Percentiles rank a stretch among this genome's conserved stretches.
phyloP scores from a whole-genome alignment of 2,329 filamentous ascomycete genomes.

The Pseudocercospora eumusae region DNA sequence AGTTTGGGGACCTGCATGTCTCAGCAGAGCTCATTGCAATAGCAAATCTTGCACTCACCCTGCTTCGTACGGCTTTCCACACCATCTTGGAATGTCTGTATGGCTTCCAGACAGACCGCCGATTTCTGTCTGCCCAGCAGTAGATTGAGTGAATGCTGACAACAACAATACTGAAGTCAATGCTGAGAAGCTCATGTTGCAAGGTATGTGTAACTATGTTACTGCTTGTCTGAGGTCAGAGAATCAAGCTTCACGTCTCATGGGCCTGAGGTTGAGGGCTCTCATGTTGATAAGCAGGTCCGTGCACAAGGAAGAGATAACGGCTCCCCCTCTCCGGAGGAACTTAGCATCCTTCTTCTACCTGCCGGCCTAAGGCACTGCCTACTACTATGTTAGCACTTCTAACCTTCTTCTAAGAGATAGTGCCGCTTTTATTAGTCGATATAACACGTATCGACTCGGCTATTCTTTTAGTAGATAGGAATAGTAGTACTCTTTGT shows the following conservation, averaged over 20 bases:
- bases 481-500: too few species aligned
- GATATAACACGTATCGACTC: too few species aligned
- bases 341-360: too few species aligned
- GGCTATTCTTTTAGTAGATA: too few species aligned
- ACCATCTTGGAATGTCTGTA: conserved; percentile 51
- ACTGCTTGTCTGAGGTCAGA: background rate
- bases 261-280: background rate
- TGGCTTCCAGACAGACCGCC: conserved; percentile 32
- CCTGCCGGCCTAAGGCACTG: too few species aligned
- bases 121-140: conserved; percentile 17
- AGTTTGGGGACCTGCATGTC: conserved; percentile 46
- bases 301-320: too few species aligned
- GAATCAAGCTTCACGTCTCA: background rate
- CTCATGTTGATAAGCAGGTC: too few species aligned
- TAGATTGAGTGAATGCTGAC: background rate
- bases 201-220: background rate
- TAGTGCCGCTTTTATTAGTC: too few species aligned
- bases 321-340: too few species aligned
- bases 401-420: too few species aligned
- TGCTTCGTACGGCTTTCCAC: conserved; percentile 50
- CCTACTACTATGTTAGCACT: too few species aligned
- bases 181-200: background rate
- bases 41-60: conserved; percentile 15
- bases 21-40: background rate
- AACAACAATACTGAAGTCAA: background rate